These are phyloP conservation scores for Discostella stelligeroides DNA, from an alignment of 108 stramenopile species.

Conservation along the genomic window DNA sequence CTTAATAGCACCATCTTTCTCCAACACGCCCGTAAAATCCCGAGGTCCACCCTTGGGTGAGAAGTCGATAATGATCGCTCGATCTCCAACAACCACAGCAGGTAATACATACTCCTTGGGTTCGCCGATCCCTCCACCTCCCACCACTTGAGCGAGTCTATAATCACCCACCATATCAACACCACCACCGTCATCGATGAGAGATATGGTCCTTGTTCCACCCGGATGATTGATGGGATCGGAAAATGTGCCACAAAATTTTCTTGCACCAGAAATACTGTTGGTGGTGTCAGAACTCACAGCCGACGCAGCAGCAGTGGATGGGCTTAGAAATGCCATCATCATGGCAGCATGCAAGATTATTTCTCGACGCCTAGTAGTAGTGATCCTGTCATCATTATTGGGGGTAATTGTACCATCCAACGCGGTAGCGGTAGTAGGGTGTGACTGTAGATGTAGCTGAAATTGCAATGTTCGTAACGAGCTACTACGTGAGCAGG, in stretches of 20 bases:
- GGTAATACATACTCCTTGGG: slow-evolving; percentile 55
- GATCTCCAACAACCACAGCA: slow-evolving; percentile 55
- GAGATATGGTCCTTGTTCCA: slow-evolving; percentile 52
- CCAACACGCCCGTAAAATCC: slow-evolving; percentile 60
- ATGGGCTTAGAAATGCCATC: too few relatives aligned
- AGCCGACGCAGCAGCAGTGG: too few relatives aligned
- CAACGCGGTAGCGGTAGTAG: too few relatives aligned
- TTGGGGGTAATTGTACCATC: too few relatives aligned
- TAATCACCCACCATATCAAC: slow-evolving; percentile 44
- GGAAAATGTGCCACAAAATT: slow-evolving; percentile 52
- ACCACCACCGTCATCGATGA: slow-evolving; percentile 28
- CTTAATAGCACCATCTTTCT: slow-evolving; percentile 49
- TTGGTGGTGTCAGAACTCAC: too few relatives aligned
- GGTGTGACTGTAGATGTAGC: too few relatives aligned
- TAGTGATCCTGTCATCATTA: too few relatives aligned
- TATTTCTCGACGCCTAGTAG: too few relatives aligned
- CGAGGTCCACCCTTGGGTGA: slow-evolving; percentile 58
- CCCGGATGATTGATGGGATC: slow-evolving; percentile 72
- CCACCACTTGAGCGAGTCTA: slow-evolving; percentile 48
- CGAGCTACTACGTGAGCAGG: too few relatives aligned
- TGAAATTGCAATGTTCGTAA: too few relatives aligned
- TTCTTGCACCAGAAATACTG: too few relatives aligned
- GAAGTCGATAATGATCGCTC: slow-evolving; percentile 61
- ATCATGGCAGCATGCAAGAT: too few relatives aligned
- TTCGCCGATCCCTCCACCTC: slow-evolving; percentile 62